phyloP scores from a whole-genome alignment of 257 asterid genomes.

The Asclepias syriaca region DNA sequence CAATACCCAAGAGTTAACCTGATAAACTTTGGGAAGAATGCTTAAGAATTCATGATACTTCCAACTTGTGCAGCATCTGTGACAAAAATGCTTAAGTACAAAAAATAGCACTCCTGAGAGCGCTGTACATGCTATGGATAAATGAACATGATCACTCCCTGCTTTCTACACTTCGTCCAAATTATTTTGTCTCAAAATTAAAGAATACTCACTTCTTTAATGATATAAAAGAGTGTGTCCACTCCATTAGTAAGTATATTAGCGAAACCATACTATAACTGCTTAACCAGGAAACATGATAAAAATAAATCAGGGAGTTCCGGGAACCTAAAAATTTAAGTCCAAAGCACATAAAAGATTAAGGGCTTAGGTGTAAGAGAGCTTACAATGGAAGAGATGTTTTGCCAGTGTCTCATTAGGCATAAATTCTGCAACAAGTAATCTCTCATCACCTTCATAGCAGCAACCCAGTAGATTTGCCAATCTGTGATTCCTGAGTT shows the following conservation, averaged over 20 bases:
- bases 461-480: conserved; percentile 94
- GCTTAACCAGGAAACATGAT: not conserved
- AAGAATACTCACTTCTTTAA: not conserved
- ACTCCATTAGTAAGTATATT: not conserved
- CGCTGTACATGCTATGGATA: not conserved
- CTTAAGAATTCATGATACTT: not conserved
- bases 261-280: not conserved
- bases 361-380: not conserved
- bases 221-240: not conserved
- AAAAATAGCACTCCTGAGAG: not conserved
- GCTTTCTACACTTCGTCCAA: not conserved
- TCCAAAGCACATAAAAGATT: not conserved
- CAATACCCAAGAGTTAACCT: not conserved
- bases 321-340: not conserved
- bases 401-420: conserved; percentile 95
- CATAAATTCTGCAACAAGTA: conserved; percentile 94
- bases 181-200: not conserved
- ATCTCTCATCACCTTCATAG: conserved; percentile 94
- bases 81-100: not conserved
- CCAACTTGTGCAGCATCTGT: not conserved
- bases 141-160: not conserved
- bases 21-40: not conserved
- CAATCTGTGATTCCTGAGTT: conserved; percentile 66
- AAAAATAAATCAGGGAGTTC: not conserved
- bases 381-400: conserved; percentile 94